Evolutionary conservation across 2,329 filamentous ascomycete genomes (phyloP).

Genomic region (Amesomyces nigricolor): DNA sequence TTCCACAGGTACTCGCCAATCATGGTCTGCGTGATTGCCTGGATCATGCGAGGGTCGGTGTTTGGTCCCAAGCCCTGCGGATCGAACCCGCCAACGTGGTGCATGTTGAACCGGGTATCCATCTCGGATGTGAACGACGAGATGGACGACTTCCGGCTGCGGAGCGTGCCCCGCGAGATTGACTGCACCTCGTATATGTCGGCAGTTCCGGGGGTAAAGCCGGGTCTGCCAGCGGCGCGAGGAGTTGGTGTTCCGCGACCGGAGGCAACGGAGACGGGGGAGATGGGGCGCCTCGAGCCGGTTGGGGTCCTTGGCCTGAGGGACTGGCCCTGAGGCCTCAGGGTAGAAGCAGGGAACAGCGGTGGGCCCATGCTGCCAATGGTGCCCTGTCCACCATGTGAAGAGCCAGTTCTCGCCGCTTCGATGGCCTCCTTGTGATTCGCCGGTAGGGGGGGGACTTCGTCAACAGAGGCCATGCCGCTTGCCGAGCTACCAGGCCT

Average conservation of each 20-base stretch:
- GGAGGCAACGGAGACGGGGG: constrained; percentile 43
- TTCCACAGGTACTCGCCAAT: constrained; percentile 99
- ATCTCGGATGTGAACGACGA: constrained; percentile 95
- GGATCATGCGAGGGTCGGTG: constrained; percentile 96
- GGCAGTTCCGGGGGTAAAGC: constrained; percentile 42
- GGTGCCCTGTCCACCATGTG: constrained; percentile 34
- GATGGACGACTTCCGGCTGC: constrained; percentile 71
- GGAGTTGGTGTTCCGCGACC: constrained; percentile 56
- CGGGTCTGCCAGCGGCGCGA: constrained; percentile 39
- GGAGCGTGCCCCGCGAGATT: constrained; percentile 37
- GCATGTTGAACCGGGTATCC: constrained; percentile 82
- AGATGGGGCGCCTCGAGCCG: constrained; percentile 40
- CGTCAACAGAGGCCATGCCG: constrained; percentile 40
- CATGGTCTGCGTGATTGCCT: constrained; percentile 99
- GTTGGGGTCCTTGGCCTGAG: constrained; percentile 58
- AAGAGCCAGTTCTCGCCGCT: constrained; percentile 60
- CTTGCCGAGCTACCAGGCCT: constrained; percentile 73
- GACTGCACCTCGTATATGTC: constrained; percentile 48
- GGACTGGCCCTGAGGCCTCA: constrained; percentile 36
- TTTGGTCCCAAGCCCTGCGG: constrained; percentile 58
- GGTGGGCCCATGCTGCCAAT: constrained; percentile 70
- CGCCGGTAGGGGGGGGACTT: constrained; percentile 65
- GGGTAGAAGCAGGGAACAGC: constrained; percentile 70
- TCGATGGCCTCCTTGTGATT: constrained; percentile 85
- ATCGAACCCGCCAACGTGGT: constrained; percentile 50